Percentiles rank a stretch among this genome's conserved stretches.
Conservation (phyloP, 2,329 filamentous ascomycete genomes). For the Botrytis hyacinthi region DNA sequence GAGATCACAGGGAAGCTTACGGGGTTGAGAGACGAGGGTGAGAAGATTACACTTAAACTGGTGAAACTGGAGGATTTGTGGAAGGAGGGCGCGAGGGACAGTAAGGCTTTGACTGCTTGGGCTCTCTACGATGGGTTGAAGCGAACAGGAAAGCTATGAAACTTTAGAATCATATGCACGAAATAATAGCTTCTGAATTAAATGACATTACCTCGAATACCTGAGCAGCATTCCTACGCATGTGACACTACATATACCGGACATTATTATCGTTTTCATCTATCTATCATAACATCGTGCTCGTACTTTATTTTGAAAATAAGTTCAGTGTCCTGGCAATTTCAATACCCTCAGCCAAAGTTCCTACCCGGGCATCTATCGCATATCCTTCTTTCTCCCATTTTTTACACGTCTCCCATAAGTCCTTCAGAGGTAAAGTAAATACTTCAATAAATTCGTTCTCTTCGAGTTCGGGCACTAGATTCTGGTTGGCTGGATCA, state of each 20-base stretch:
- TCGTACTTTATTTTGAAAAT: conserved; percentile 16
- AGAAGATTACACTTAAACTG: conserved; percentile 61
- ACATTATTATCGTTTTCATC: not conserved
- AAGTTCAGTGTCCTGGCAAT: conserved; percentile 41
- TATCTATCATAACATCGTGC: not conserved
- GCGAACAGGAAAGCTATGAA: conserved; percentile 35
- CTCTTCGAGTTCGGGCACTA: conserved; percentile 48
- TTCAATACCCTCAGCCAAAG: conserved; percentile 43
- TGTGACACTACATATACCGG: not conserved
- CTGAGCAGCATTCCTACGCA: not conserved
- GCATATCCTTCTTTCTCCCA: conserved; percentile 45
- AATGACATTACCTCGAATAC: not conserved
- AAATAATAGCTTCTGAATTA: not conserved
- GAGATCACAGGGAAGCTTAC: conserved; percentile 59
- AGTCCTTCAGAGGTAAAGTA: conserved; percentile 45
- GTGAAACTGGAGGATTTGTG: conserved; percentile 57
- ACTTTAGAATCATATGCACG: not conserved
- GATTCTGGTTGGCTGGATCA: conserved; percentile 46
- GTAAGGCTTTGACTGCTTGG: conserved; percentile 58
- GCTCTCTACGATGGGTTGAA: conserved; percentile 58
- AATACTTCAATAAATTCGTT: conserved; percentile 55
- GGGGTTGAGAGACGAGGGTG: conserved; percentile 55
- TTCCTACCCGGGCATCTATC: conserved; percentile 43
- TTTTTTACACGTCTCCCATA: conserved; percentile 47
- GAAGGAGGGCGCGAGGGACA: conserved; percentile 56